These are phyloP conservation scores for Diatrype stigma DNA, from an alignment of 2,329 filamentous ascomycete species.

Conservation along the genomic window DNA sequence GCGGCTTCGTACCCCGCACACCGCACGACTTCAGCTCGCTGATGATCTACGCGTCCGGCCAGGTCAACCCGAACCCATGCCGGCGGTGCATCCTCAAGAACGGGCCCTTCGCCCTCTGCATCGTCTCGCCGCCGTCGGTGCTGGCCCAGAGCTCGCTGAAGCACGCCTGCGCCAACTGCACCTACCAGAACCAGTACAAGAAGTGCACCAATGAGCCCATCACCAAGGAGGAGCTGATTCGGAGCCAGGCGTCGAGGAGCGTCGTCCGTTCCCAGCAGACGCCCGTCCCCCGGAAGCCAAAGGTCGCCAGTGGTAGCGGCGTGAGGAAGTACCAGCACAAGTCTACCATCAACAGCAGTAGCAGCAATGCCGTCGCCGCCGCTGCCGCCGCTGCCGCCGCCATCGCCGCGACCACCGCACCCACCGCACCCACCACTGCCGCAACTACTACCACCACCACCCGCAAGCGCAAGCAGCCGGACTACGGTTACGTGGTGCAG, in stretches of 20 bases:
- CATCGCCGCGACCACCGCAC: no score
- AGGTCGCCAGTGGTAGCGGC: not conserved
- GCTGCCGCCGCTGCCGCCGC: not conserved
- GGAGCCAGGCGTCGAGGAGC: constrained; percentile 10
- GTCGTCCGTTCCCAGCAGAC: not conserved
- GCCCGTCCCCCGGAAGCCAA: constrained; percentile 9
- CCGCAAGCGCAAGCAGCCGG: constrained; percentile 1
- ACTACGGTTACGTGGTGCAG: constrained; percentile 5
- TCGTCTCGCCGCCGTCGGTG: constrained; percentile 21
- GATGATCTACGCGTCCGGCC: constrained; percentile 26
- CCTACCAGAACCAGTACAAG: constrained; percentile 25
- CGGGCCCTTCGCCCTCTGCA: constrained; percentile 23
- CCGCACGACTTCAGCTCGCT: constrained; percentile 21
- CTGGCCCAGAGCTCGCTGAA: constrained; percentile 17
- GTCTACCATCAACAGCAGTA: no score
- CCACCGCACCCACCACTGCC: no score
- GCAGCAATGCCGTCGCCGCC: not conserved
- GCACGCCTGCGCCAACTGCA: constrained; percentile 28
- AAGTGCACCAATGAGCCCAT: constrained; percentile 25
- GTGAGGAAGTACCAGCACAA: no score
- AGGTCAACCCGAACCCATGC: constrained; percentile 25
- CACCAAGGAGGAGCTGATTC: constrained; percentile 15
- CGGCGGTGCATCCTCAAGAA: constrained; percentile 22
- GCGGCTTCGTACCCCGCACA: constrained; percentile 21
- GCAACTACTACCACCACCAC: not conserved